Evolutionary conservation across 495 filamentous ascomycete species (phyloP).

Genomic region (Trichoderma virens): DNA sequence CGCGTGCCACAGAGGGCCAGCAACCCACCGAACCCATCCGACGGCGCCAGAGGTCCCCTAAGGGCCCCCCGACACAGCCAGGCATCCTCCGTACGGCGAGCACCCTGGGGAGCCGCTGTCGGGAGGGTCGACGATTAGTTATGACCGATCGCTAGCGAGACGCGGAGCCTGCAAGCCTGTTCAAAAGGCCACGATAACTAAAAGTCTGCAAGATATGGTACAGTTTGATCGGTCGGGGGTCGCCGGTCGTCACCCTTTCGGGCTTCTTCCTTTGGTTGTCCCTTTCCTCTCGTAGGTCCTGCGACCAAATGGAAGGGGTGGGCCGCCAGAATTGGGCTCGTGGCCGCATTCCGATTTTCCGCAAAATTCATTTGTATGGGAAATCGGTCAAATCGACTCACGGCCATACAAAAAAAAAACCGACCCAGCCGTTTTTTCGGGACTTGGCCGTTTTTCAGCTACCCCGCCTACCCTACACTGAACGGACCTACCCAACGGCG

Average conservation of each 20-base stretch:
- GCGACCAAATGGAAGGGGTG: constrained; percentile 11
- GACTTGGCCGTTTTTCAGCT: too few relatives aligned
- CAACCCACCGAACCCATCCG: constrained; percentile 44
- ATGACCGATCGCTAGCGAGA: not conserved
- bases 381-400: constrained; percentile 15
- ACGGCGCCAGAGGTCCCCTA: constrained; percentile 6
- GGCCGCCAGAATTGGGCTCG: not conserved
- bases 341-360: constrained; percentile 9
- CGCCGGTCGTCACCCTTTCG: too few relatives aligned
- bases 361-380: constrained; percentile 14
- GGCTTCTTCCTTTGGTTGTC: too few relatives aligned
- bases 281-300: constrained; percentile 15
- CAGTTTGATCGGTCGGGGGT: too few relatives aligned
- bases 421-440: not conserved
- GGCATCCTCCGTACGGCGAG: not conserved
- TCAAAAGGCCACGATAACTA: not conserved
- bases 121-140: constrained; percentile 12
- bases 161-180: not conserved
- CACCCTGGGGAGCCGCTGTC: constrained; percentile 10
- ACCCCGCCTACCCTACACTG: too few relatives aligned
- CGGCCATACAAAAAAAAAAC: not conserved
- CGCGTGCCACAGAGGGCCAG: too few relatives aligned
- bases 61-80: constrained; percentile 3
- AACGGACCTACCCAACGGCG: not conserved
- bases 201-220: not conserved